A percentile compares a stretch with the other conserved stretches of the same genome.
phyloP scores from a whole-genome alignment of 192 early-diverging fungal species.

The Mortierella hygrophila region DNA sequence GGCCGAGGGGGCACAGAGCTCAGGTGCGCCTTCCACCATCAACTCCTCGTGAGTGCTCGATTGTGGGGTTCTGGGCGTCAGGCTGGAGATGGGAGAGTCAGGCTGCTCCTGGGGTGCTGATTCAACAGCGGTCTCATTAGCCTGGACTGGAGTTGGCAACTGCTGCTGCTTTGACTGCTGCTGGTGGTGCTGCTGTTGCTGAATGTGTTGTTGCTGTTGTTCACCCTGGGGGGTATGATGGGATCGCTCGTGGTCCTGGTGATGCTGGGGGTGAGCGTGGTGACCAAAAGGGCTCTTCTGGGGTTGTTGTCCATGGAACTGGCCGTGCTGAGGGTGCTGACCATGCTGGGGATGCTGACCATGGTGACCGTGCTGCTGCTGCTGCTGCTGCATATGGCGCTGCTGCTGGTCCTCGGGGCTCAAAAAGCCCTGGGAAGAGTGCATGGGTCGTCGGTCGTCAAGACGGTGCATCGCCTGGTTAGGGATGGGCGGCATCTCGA shows the following conservation, averaged over 20 bases:
- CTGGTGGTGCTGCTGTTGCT: conserved; percentile 16
- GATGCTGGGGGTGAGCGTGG: conserved; percentile 14
- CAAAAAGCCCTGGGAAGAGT: not conserved
- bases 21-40: conserved; percentile 13
- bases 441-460: conserved; percentile 15
- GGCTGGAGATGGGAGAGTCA: conserved; percentile 46
- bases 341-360: not conserved
- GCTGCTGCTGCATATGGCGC: conserved; percentile 10
- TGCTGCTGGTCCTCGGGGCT: conserved; percentile 5
- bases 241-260: conserved; percentile 17
- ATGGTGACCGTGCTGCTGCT: conserved; percentile 12
- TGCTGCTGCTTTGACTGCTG: conserved; percentile 9
- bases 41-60: conserved; percentile 29
- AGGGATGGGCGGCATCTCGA: conserved; percentile 34
- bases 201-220: conserved; percentile 10
- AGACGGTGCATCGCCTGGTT: conserved; percentile 27
- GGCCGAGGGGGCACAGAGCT: conserved; percentile 27
- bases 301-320: conserved; percentile 25
- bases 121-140: not conserved
- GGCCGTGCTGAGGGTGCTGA: not conserved
- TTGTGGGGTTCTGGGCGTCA: conserved; percentile 45
- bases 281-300: conserved; percentile 19
- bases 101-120: conserved; percentile 18
- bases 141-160: not conserved
- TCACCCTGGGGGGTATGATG: conserved; percentile 16